Base-by-base conservation (phyloP, 768 basidiomycete species). In the Boletellus sp. region DNA sequence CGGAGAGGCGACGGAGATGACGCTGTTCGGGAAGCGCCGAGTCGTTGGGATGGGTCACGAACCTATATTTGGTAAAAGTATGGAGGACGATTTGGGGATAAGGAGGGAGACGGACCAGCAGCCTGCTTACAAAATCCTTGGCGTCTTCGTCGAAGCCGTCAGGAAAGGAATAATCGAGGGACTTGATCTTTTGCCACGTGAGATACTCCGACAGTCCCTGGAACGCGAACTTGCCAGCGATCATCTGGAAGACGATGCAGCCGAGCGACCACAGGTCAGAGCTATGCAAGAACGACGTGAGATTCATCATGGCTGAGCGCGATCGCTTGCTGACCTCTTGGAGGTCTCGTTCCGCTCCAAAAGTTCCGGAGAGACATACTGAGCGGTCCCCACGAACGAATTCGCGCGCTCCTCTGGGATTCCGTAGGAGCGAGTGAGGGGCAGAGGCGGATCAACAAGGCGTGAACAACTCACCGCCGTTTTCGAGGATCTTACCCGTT, bases 261-360 rank as follows among this genome's bases (percentile, higher is more conserved):
- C 94, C 96, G 22, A 96, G 76, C 5, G 94, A 90, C 95, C 95
- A 99, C 10, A 93, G 76, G 68, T 98, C 96, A 35, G 94, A 90
- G 54, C 93, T 94, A 50, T 36, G 13, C 2, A 44, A 26, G 5
- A 6, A 19, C 13, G 22, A 24, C 5, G 16, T 47, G 9, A 40
- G 28, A 8, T 32, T 19, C 31, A 20, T 9, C 8, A 19, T 1
- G 12, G n/a, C 40, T n/a, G 11, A 23, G 1, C 0, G 40, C 4
- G 38, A 24, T 20, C 6, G 2, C 2, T 24, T 1, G 32, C 72
- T 48, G 52, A 91, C 91, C 89, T 84, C 70, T 78, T 82, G 55
- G 85, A 85, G 6, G 87, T 90, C 62, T 86, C 84, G 48, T 79
- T 81, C 32, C 72, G 71, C 54, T 87, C 79, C 23, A 95, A 72